A percentile compares a stretch with the other conserved stretches of the same genome.
Conservation (phyloP, 805 yeast genomes). For the Wilhelminamyces savonicus region DNA sequence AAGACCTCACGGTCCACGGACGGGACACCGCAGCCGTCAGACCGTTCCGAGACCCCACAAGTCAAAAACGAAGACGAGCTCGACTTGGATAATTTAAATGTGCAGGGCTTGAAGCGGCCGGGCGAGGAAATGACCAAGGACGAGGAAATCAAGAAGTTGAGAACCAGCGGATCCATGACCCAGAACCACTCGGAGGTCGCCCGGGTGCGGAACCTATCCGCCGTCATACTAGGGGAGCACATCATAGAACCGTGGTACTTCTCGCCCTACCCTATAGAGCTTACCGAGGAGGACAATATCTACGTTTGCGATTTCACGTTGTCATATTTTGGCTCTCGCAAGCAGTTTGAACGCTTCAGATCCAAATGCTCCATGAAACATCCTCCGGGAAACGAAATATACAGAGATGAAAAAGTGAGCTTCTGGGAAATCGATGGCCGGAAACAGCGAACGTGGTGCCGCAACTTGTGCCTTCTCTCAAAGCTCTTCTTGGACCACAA, state of each 20-base stretch:
- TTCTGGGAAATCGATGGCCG: slow-evolving; percentile 98
- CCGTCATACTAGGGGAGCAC: slow-evolving; percentile 80
- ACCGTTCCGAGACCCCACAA: slow-evolving; percentile 22
- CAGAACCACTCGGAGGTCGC: slow-evolving; percentile 84
- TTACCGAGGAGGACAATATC: slow-evolving; percentile 85
- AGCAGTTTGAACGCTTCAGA: slow-evolving; percentile 90
- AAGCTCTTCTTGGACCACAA: slow-evolving; percentile 93
- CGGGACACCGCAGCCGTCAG: slow-evolving; percentile 20
- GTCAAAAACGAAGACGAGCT: slow-evolving; percentile 52
- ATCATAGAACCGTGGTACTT: slow-evolving; percentile 99
- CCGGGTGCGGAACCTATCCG: slow-evolving; percentile 75
- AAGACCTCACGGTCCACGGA: slow-evolving; percentile 4
- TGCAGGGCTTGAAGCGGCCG: slow-evolving; percentile 66
- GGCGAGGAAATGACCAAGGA: slow-evolving; percentile 77
- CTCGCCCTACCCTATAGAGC: slow-evolving; percentile 92
- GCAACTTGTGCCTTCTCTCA: slow-evolving; percentile 85
- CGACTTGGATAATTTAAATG: slow-evolving; percentile 80
- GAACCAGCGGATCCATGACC: slow-evolving; percentile 97
- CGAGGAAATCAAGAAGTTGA: slow-evolving; percentile 84
- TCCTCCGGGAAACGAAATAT: slow-evolving; percentile 98
- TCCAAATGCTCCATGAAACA: slow-evolving; percentile 82
- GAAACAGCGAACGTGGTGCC: slow-evolving; percentile 94
- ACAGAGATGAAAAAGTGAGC: slow-evolving; percentile 86
- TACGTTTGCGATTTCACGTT: slow-evolving; percentile 90
- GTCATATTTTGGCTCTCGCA: slow-evolving; percentile 79